Evolutionary conservation across 1,284 basidiomycete genomes (phyloP).

Genomic region (Trichosporon asahii): DNA sequence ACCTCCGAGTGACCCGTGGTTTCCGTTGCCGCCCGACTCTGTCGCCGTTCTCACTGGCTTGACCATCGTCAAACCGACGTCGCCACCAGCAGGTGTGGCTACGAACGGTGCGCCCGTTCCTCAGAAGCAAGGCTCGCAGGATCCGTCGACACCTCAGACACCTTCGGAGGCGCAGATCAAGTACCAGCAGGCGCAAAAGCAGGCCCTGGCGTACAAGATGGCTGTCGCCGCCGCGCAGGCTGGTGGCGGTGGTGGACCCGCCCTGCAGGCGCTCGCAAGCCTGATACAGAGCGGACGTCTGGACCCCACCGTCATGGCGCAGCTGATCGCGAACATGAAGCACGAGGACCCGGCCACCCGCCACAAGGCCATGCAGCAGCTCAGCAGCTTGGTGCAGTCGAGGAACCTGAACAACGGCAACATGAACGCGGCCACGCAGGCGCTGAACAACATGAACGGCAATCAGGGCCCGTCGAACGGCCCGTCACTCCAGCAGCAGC

Average conservation of each 20-base stretch:
- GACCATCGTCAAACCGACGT: conserved; percentile 13
- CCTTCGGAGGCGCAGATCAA: conserved; percentile 27
- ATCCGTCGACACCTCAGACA: conserved; percentile 3
- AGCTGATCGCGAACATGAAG: conserved; percentile 19
- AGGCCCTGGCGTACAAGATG: conserved; percentile 26
- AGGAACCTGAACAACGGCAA: conserved; percentile 15
- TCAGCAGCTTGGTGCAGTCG: conserved; percentile 18
- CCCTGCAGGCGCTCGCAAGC: conserved; percentile 14
- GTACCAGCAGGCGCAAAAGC: conserved; percentile 27
- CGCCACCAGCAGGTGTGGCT: not conserved
- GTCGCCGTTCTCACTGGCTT: conserved; percentile 20
- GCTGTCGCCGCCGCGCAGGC: conserved; percentile 18
- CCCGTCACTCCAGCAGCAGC: conserved; percentile 17
- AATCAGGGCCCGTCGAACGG: conserved; percentile 6
- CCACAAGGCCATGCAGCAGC: conserved; percentile 20
- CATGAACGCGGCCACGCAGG: conserved; percentile 11
- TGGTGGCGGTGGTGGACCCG: conserved; percentile 7
- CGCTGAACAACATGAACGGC: conserved; percentile 5
- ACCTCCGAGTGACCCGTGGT: conserved; percentile 19
- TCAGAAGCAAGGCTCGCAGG: conserved; percentile 1
- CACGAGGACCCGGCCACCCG: conserved; percentile 18
- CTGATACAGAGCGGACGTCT: conserved; percentile 21
- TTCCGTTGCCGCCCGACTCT: conserved; percentile 18
- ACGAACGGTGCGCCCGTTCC: conserved; percentile 1
- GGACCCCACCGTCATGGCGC: conserved; percentile 23